Conservation (phyloP, 2,329 filamentous ascomycete species). For the Exophiala mesophila region DNA sequence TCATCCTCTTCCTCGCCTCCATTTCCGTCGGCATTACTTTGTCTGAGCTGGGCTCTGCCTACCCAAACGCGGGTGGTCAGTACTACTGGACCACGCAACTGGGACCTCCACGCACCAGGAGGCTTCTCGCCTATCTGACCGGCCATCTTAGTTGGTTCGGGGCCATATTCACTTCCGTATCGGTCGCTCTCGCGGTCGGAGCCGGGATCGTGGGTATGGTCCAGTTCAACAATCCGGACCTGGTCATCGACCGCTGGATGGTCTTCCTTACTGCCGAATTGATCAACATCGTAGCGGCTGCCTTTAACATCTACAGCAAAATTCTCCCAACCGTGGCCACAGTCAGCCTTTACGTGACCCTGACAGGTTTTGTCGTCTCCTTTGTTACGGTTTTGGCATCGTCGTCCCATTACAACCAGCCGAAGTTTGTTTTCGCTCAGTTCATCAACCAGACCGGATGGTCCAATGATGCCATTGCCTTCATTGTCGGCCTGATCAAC, state of each 20-base stretch:
- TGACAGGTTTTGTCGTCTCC: slow-evolving; percentile 45
- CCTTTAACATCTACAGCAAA: slow-evolving; percentile 45
- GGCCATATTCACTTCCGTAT: slow-evolving; percentile 21
- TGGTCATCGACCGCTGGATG: slow-evolving; percentile 36
- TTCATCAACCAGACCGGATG: slow-evolving; percentile 45
- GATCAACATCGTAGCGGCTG: slow-evolving; percentile 45
- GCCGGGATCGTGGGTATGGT: slow-evolving; percentile 49
- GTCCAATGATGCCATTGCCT: slow-evolving; percentile 40
- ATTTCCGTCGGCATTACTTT: slow-evolving; percentile 28
- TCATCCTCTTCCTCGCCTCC: background rate
- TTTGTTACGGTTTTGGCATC: slow-evolving; percentile 44
- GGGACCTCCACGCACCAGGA: slow-evolving; percentile 1
- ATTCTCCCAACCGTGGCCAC: slow-evolving; percentile 38
- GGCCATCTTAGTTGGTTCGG: background rate
- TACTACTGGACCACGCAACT: slow-evolving; percentile 32
- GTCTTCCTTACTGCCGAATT: slow-evolving; percentile 22
- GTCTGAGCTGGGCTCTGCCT: slow-evolving; percentile 47
- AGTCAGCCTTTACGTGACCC: slow-evolving; percentile 42
- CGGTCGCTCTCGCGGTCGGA: slow-evolving; percentile 46
- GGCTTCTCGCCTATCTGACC: slow-evolving; percentile 1
- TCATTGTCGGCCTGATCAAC: slow-evolving; percentile 40
- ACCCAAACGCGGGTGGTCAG: slow-evolving; percentile 50
- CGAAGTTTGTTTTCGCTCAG: slow-evolving; percentile 48
- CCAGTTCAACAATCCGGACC: slow-evolving; percentile 48
- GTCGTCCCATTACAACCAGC: slow-evolving; percentile 29